Percentiles rank a stretch among this genome's conserved stretches.
These are phyloP conservation scores for Sphagnum fallax DNA, from an alignment of 228 moss, liverwort and hornwort species.

Conservation along the genomic window DNA sequence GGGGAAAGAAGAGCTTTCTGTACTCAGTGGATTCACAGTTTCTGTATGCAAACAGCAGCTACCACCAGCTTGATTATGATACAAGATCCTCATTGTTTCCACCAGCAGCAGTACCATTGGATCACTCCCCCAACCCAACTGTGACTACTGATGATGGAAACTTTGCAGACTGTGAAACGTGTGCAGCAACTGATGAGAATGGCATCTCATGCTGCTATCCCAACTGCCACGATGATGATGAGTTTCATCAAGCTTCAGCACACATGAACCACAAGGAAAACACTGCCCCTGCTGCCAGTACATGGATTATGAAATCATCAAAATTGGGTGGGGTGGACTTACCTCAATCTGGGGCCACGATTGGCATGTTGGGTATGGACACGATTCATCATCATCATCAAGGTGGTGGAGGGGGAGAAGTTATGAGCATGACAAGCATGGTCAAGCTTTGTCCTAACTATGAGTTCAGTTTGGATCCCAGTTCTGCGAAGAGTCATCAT, in stretches of 20 bases:
- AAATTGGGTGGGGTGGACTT: slow-evolving; percentile 8
- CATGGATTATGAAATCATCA: slow-evolving; percentile 25
- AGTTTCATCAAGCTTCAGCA: slow-evolving; percentile 11
- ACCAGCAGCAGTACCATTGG: slow-evolving; percentile 19
- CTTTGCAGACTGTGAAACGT: slow-evolving; percentile 45
- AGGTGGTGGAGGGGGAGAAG: neutral
- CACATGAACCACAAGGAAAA: slow-evolving; percentile 19
- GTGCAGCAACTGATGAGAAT: slow-evolving; percentile 27
- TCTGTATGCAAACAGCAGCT: slow-evolving; percentile 6
- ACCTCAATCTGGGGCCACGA: slow-evolving; percentile 6
- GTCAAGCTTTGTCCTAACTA: too few relatives aligned
- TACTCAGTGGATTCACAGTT: slow-evolving; percentile 4
- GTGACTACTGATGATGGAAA: slow-evolving; percentile 42
- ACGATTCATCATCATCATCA: slow-evolving; percentile 14
- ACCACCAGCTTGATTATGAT: neutral
- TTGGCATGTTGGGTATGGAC: slow-evolving; percentile 13
- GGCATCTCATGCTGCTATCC: slow-evolving; percentile 20
- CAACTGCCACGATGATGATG: slow-evolving; percentile 25
- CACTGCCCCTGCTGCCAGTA: slow-evolving; percentile 10
- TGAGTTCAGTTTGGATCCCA: too few relatives aligned
- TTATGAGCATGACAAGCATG: too few relatives aligned
- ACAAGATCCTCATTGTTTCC: slow-evolving; percentile 2
- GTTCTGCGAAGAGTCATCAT: too few relatives aligned
- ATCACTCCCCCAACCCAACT: slow-evolving; percentile 50
- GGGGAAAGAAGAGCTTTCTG: slow-evolving; percentile 43